A percentile compares a stretch with the other conserved stretches of the same genome.
These are phyloP conservation scores for Cyberlindnera lachancei DNA, from an alignment of 805 yeast species.

Conservation along the genomic window DNA sequence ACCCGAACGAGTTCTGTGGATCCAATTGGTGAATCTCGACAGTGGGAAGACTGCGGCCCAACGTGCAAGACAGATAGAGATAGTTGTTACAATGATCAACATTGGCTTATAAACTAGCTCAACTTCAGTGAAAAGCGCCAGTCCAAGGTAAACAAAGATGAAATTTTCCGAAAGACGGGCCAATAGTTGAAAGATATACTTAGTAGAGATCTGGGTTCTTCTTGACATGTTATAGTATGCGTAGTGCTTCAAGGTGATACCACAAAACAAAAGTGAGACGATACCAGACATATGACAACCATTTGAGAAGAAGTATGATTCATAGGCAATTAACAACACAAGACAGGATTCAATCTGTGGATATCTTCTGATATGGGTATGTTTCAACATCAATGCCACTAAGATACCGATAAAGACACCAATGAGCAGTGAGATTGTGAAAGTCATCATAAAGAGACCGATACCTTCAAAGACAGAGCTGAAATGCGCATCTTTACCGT, in stretches of 20 bases:
- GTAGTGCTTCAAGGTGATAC: constrained; percentile 93
- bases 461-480: constrained; percentile 87
- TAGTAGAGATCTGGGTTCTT: constrained; percentile 92
- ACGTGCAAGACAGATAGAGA: constrained; percentile 88
- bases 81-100: constrained; percentile 80
- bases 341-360: constrained; percentile 97
- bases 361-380: constrained; percentile 84
- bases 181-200: constrained; percentile 85
- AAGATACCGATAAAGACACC: constrained; percentile 84
- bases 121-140: constrained; percentile 92
- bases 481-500: constrained; percentile 72
- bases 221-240: constrained; percentile 97
- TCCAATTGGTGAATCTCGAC: constrained; percentile 75
- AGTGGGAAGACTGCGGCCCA: constrained; percentile 98
- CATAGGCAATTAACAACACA: constrained; percentile 85
- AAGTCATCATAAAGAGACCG: constrained; percentile 87
- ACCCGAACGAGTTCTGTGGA: constrained; percentile 52
- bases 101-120: constrained; percentile 92
- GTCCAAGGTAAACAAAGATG: constrained; percentile 89
- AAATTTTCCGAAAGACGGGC: constrained; percentile 96
- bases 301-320: constrained; percentile 93
- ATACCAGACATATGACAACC: constrained; percentile 99
- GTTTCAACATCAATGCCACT: constrained; percentile 85
- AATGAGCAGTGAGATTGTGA: constrained; percentile 81
- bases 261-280: constrained; percentile 89